Percentiles rank a stretch among this genome's conserved stretches.
phyloP scores from a whole-genome alignment of 2,329 filamentous ascomycete genomes.

The Colletotrichum truncatum region DNA sequence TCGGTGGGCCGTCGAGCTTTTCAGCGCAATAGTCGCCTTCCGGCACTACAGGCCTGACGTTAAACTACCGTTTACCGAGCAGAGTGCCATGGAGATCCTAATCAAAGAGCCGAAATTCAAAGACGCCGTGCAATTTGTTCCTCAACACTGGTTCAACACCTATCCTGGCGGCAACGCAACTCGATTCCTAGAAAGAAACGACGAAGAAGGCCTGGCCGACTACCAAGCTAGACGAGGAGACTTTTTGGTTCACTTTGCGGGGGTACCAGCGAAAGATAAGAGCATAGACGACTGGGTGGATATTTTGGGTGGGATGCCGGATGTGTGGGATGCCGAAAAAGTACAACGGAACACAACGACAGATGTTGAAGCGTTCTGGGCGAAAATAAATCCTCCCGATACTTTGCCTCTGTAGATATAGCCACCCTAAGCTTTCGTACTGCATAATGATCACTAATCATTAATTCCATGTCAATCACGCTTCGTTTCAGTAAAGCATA shows the following conservation, averaged over 20 bases:
- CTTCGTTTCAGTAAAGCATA: too few relatives aligned
- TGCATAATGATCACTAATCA: too few relatives aligned
- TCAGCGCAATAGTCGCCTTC: conserved; percentile 29
- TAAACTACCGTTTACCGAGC: conserved; percentile 23
- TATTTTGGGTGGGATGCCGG: too few relatives aligned
- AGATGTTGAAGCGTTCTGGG: too few relatives aligned
- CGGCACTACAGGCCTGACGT: conserved; percentile 26
- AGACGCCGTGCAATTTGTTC: conserved; percentile 7
- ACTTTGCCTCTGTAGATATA: too few relatives aligned
- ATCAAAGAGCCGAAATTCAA: conserved; percentile 19
- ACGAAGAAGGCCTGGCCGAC: background rate
- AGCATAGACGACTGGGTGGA: too few relatives aligned
- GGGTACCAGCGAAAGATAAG: too few relatives aligned
- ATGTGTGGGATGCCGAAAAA: too few relatives aligned
- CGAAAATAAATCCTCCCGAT: too few relatives aligned
- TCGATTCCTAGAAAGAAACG: background rate
- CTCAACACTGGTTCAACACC: conserved; percentile 33
- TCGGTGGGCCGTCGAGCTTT: conserved; percentile 26
- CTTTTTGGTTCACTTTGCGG: conserved; percentile 33
- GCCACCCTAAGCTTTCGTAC: too few relatives aligned
- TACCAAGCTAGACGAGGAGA: conserved; percentile 23
- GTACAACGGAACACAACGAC: too few relatives aligned
- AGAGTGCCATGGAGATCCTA: conserved; percentile 33
- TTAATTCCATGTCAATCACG: too few relatives aligned
- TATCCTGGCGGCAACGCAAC: conserved; percentile 14